Evolutionary conservation across 2,329 filamentous ascomycete genomes (phyloP).

Genomic region (Penicillium sp.): DNA sequence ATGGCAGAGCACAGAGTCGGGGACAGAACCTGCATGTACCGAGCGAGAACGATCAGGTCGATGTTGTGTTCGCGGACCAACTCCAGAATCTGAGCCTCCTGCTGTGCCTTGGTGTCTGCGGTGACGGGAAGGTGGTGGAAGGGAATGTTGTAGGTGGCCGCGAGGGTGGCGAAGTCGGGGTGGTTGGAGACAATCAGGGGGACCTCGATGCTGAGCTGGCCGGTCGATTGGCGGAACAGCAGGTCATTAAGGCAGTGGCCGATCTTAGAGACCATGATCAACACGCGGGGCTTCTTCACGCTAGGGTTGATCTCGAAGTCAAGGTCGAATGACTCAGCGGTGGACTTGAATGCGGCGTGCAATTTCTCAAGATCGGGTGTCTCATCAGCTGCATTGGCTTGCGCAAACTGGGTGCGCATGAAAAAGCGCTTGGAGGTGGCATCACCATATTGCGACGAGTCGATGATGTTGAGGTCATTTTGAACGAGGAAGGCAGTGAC

Average conservation of each 20-base stretch:
- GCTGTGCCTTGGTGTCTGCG: slow-evolving; percentile 73
- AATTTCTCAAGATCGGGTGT: slow-evolving; percentile 52
- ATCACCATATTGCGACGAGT: slow-evolving; percentile 83
- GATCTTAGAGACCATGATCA: slow-evolving; percentile 90
- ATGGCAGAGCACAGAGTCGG: slow-evolving; percentile 74
- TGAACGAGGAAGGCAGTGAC: slow-evolving; percentile 76
- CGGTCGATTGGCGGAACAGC: slow-evolving; percentile 74
- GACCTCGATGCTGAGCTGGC: slow-evolving; percentile 73
- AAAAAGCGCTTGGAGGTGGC: slow-evolving; percentile 75
- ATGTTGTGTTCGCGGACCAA: slow-evolving; percentile 69
- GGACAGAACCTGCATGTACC: slow-evolving; percentile 86
- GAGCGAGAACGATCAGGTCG: slow-evolving; percentile 77
- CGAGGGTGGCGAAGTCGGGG: slow-evolving; percentile 69
- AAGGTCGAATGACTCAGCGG: slow-evolving; percentile 67
- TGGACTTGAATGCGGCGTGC: slow-evolving; percentile 57
- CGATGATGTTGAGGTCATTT: slow-evolving; percentile 76
- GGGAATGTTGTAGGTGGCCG: slow-evolving; percentile 71
- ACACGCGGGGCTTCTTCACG: slow-evolving; percentile 69
- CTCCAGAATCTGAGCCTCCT: slow-evolving; percentile 71
- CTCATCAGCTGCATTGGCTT: slow-evolving; percentile 34
- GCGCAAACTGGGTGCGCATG: slow-evolving; percentile 83
- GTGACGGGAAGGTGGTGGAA: slow-evolving; percentile 82
- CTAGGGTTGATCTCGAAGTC: slow-evolving; percentile 70
- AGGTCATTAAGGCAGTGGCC: slow-evolving; percentile 84
- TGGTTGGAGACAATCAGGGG: slow-evolving; percentile 83